Percentiles rank a stretch among this genome's conserved stretches.
These are phyloP conservation scores for Tilletia horrida DNA, from an alignment of 1,284 basidiomycete genomes.

Conservation along the genomic window DNA sequence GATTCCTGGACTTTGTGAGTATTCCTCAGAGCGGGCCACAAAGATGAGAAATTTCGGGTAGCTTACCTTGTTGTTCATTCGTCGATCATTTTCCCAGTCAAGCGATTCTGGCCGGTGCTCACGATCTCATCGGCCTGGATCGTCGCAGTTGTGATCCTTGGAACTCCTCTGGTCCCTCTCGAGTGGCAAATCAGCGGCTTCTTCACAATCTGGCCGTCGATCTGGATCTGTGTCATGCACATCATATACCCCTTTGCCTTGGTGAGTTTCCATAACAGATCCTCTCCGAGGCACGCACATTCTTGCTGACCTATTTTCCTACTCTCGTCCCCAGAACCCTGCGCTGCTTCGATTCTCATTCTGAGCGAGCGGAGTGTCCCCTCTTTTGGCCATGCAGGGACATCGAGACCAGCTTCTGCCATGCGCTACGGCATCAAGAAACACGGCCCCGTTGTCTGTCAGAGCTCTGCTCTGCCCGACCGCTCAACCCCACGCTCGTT, in stretches of 20 bases:
- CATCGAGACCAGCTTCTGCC: too few species aligned
- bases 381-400: too few species aligned
- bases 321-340: constrained; percentile 24
- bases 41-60: not conserved
- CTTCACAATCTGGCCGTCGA: constrained; percentile 27
- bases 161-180: constrained; percentile 61
- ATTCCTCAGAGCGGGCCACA: not conserved
- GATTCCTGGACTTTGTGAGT: constrained; percentile 66
- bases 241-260: constrained; percentile 38
- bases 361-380: constrained; percentile 20
- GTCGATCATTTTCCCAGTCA: constrained; percentile 13
- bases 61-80: not conserved
- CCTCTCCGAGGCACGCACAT: not conserved
- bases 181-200: constrained; percentile 61
- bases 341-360: constrained; percentile 38
- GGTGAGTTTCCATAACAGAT: not conserved
- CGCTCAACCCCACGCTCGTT: too few species aligned
- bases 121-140: constrained; percentile 61
- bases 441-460: too few species aligned
- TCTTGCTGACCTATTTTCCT: not conserved
- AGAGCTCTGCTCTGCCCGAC: too few species aligned
- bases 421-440: too few species aligned
- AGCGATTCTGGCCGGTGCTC: constrained; percentile 57
- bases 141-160: constrained; percentile 63
- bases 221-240: constrained; percentile 23